Conservation (phyloP, 2,329 filamentous ascomycete species). For the Knufia fluminis region DNA sequence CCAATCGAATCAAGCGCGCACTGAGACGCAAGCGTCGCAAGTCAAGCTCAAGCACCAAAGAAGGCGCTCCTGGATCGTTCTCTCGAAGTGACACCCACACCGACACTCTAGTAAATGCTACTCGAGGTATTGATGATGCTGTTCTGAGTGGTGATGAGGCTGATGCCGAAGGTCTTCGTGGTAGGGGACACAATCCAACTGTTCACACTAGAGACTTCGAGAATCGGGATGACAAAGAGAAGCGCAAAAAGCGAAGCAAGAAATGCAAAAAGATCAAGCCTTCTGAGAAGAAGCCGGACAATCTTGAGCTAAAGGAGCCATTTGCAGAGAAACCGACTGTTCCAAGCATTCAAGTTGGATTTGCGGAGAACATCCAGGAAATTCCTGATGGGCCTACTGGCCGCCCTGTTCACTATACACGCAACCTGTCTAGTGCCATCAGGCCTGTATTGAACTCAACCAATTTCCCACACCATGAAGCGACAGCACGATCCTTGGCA, state of each 20-base stretch:
- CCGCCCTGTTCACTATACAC: slow-evolving; percentile 47
- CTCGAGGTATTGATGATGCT: slow-evolving; percentile 15
- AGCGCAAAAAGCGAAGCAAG: slow-evolving; percentile 26
- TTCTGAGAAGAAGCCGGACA: slow-evolving; percentile 18
- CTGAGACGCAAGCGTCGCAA: slow-evolving; percentile 66
- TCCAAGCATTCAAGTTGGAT: slow-evolving; percentile 45
- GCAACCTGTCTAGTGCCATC: slow-evolving; percentile 52
- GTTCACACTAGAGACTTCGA: slow-evolving; percentile 41
- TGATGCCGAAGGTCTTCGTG: slow-evolving; percentile 34
- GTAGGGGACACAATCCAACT: slow-evolving; percentile 15
- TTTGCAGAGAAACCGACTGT: slow-evolving; percentile 10
- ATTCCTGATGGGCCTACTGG: slow-evolving; percentile 24
- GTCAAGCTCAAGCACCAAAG: slow-evolving; percentile 63
- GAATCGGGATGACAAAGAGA: slow-evolving; percentile 17
- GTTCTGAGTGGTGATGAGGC: slow-evolving; percentile 45
- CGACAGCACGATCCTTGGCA: slow-evolving; percentile 17
- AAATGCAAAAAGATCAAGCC: slow-evolving; percentile 20
- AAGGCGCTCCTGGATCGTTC: slow-evolving; percentile 41
- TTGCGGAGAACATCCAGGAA: slow-evolving; percentile 37
- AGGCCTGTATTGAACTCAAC: slow-evolving; percentile 26
- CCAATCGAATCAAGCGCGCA: slow-evolving; percentile 65
- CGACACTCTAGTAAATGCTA: slow-evolving; percentile 9
- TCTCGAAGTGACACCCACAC: slow-evolving; percentile 23
- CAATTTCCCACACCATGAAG: slow-evolving; percentile 22
- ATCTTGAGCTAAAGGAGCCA: slow-evolving; percentile 26